Conservation (phyloP, 2,329 filamentous ascomycete genomes). For the Colletotrichum abscissum region DNA sequence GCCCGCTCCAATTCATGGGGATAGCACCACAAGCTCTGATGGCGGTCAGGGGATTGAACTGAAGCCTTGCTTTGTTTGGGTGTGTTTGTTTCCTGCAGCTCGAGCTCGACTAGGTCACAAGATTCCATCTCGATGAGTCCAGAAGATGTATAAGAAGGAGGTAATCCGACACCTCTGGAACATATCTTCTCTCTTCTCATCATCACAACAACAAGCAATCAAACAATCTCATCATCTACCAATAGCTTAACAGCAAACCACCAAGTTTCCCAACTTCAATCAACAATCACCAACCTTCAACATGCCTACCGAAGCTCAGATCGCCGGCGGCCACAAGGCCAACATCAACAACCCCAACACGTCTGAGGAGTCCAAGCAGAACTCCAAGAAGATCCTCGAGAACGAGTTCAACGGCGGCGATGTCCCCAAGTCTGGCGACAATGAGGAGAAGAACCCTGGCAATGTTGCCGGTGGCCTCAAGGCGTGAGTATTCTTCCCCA, state of each 20-base stretch:
- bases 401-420: slow-evolving; percentile 58
- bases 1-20: background rate
- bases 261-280: background rate
- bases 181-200: background rate
- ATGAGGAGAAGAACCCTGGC: slow-evolving; percentile 61
- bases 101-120: background rate
- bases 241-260: background rate
- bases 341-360: slow-evolving; percentile 67
- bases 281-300: slow-evolving; percentile 38
- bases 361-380: slow-evolving; percentile 65
- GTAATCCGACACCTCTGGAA: background rate
- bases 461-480: slow-evolving; percentile 65
- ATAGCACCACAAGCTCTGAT: background rate
- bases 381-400: slow-evolving; percentile 64
- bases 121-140: no score
- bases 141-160: slow-evolving; percentile 33
- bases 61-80: background rate
- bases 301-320: slow-evolving; percentile 62
- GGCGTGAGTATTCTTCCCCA: slow-evolving; percentile 51
- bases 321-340: slow-evolving; percentile 70
- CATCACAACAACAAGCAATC: slow-evolving; percentile 10
- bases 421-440: slow-evolving; percentile 47
- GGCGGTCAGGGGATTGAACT: background rate
- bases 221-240: background rate
- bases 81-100: background rate